Evolutionary conservation across 345 rosid species (phyloP).

Genomic region (Lepidium aucheri): DNA sequence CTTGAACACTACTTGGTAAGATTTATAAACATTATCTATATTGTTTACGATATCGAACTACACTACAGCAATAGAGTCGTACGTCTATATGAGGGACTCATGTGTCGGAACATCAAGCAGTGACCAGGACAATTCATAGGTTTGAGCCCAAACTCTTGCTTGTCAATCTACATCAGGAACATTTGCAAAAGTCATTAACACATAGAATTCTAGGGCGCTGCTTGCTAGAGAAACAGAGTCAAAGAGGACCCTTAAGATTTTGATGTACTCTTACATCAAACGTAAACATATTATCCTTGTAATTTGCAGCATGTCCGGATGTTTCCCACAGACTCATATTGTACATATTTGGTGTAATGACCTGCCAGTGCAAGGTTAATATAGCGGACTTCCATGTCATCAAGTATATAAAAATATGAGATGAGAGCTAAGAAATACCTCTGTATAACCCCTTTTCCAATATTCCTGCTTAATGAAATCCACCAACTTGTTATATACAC

Average conservation of each 20-base stretch:
- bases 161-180: slow-evolving; percentile 56
- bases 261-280: slow-evolving; percentile 55
- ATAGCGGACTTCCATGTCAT: slow-evolving; percentile 2
- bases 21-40: not conserved
- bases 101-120: slow-evolving; percentile 87
- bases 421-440: slow-evolving; percentile 38
- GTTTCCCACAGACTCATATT: slow-evolving; percentile 97
- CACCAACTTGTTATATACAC: slow-evolving; percentile 78
- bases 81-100: slow-evolving; percentile 92
- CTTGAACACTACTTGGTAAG: not conserved
- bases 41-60: not conserved
- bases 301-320: slow-evolving; percentile 93
- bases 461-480: slow-evolving; percentile 67
- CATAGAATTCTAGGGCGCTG: not conserved
- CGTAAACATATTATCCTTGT: slow-evolving; percentile 93
- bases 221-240: slow-evolving; percentile 1
- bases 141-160: slow-evolving; percentile 92
- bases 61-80: not conserved
- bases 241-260: not conserved
- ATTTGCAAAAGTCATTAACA: not conserved
- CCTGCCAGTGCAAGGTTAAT: slow-evolving; percentile 43
- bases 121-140: slow-evolving; percentile 99
- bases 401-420: not conserved
- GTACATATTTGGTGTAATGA: slow-evolving; percentile 83
- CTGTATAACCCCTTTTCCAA: slow-evolving; percentile 82